A percentile compares a stretch with the other conserved stretches of the same genome.
These are phyloP conservation scores for Lycium barbarum DNA, from an alignment of 257 asterid genomes.

Conservation along the genomic window DNA sequence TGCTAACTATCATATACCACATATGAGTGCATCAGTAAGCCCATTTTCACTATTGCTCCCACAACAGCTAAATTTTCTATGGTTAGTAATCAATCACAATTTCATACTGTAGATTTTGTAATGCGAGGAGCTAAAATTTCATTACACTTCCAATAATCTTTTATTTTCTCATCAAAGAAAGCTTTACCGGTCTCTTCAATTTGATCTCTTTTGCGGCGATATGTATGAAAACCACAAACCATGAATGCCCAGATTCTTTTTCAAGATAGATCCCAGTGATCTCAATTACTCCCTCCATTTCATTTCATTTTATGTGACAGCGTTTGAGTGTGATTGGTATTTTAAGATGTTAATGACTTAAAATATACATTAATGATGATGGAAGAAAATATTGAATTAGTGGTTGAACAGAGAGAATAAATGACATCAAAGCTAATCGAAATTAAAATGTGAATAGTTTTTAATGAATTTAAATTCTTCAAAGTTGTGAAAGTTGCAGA, in stretches of 20 bases:
- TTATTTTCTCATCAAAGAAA: conserved; percentile 12
- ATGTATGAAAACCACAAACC: background rate
- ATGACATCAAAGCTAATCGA: background rate
- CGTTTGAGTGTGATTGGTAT: background rate
- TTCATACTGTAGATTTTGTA: background rate
- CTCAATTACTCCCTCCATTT: background rate
- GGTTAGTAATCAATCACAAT: background rate
- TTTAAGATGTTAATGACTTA: background rate
- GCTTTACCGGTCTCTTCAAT: background rate
- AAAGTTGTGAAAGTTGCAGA: background rate
- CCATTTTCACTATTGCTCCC: background rate
- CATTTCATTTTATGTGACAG: background rate
- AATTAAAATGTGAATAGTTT: background rate
- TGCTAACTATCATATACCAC: background rate
- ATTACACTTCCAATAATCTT: background rate
- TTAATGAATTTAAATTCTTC: background rate
- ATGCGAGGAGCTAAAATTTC: background rate
- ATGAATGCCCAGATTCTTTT: background rate
- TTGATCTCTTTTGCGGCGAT: background rate
- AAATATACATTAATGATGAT: background rate
- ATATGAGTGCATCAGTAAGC: background rate
- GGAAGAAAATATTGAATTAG: background rate
- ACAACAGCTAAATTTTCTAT: background rate
- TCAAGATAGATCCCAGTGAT: background rate
- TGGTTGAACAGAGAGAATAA: background rate